A percentile compares a stretch with the other conserved stretches of the same genome.
Conservation (phyloP, 495 filamentous ascomycete genomes). For the Penicillium argentinense region DNA sequence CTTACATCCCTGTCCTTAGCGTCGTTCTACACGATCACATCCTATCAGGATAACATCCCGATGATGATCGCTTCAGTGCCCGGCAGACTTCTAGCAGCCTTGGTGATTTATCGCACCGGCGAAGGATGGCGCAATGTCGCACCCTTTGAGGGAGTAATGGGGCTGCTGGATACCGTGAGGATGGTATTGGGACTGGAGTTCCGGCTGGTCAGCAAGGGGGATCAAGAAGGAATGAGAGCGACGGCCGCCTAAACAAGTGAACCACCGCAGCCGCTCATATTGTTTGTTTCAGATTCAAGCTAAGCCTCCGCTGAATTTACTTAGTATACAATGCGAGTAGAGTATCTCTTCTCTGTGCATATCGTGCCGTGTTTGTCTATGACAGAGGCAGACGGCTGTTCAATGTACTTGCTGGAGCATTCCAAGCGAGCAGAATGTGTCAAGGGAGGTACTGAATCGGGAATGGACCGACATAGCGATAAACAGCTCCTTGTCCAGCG, state of each 20-base stretch:
- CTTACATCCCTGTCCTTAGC: slow-evolving; percentile 23
- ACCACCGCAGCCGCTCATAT: no score
- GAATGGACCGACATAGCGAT: neutral
- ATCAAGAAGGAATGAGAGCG: slow-evolving; percentile 2
- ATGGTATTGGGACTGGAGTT: slow-evolving; percentile 21
- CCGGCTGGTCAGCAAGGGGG: neutral
- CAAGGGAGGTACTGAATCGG: no score
- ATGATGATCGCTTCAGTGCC: slow-evolving; percentile 23
- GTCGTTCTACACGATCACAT: slow-evolving; percentile 20
- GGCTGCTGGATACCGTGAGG: slow-evolving; percentile 14
- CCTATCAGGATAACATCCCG: slow-evolving; percentile 26
- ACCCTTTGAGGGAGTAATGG: slow-evolving; percentile 27
- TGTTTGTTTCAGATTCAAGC: no score
- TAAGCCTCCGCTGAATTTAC: no score
- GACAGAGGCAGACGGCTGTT: no score
- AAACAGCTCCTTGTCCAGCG: neutral
- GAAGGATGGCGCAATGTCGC: slow-evolving; percentile 22
- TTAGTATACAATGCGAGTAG: no score
- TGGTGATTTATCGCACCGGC: slow-evolving; percentile 18
- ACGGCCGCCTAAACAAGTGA: no score
- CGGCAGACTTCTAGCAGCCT: slow-evolving; percentile 19
- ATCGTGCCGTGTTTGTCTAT: no score
- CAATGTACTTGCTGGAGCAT: no score
- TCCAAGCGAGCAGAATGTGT: no score
- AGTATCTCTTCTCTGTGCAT: no score